Evolutionary conservation across 768 basidiomycete genomes (phyloP), one percentile per base, ranked within the genome.

Genomic region (Saitozyma sp.): DNA sequence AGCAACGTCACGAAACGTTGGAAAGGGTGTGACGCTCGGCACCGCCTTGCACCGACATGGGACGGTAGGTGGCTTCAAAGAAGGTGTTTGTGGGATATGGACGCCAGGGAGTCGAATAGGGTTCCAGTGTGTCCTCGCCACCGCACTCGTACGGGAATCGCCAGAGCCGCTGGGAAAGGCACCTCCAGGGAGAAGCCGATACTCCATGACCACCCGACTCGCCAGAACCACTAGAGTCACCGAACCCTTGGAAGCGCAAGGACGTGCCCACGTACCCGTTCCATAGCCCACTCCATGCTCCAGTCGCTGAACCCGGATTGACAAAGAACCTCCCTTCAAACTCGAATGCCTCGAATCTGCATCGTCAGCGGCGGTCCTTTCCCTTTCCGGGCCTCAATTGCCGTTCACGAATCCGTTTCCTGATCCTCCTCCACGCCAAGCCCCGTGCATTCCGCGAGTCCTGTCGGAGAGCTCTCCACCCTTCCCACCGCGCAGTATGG

Each of bases 261-360:
- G 29, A 29, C 19, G 3, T 57, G 20, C 13, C 41, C 58, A 79
- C 84, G 57, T 70, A 89, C 89, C 85, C 86, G 63, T 84, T 87
- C 66, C 84, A 86, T 6, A 84, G 80, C 0, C 92, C 91, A 42
- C 88, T 86, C 92, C 92, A 97, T 43, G 94, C 94, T 42, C 95
- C 95, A 2, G 91, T 94, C 0, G 92, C 95, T 4, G 89, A 90
- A 0, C 95, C 95, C 2, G 94, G 95, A 76, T 97, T 96, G 50
- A 97, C 85, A 75, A 97, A 98, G 83, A 98, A 99, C 59, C 89
- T 86, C 61, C 87, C 86, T 65, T 92, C 92, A 72, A 89, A 88
- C 76, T 95, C 94, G 63, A 92, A 87, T 20, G 94, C 93, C 80
- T 96, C 92, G 81, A 98, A 97, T 38, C 91, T 94, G 13, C 14